Evolutionary conservation across 139 green algal genomes (phyloP), one percentile per base, ranked within the genome.

Genomic region (Chlamydomonas urium): DNA sequence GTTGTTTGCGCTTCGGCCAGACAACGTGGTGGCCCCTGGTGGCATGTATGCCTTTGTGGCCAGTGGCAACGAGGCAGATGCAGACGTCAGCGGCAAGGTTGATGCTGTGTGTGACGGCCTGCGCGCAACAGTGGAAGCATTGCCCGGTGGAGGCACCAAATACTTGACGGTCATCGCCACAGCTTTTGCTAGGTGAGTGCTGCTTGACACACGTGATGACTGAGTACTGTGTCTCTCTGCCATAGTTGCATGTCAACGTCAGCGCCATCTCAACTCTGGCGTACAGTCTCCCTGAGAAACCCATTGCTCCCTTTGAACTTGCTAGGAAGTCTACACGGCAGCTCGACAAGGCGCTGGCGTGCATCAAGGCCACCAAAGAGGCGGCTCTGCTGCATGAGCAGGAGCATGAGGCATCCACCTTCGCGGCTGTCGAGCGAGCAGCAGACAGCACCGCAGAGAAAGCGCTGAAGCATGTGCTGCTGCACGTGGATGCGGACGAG

Each of bases 391-490:
- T 69, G 29, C 29, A 26, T 62, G 23, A 62, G 19, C 53, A 62
- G 17, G n/a, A n/a, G n/a, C 42, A 50, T 8, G 42, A 8, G 42
- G 42, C 10, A 50, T 50, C 42, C 8, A 50, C 42, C n/a, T n/a
- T n/a, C n/a, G n/a, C 14, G 42, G 42, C 42, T 63, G 17, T 32
- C 53, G n/a, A 63, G 26, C n/a, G 19, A 21, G 26, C 53, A 31
- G 53, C 38, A 31, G 29, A 21, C 60, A 45, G 37, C 63, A 57
- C 31, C 10, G 87, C 90, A 0, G 94, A 95, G 57, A 83, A 80
- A 1, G 88, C 88, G 35, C 69, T 98, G 60, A 81, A 83, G 69
- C 87, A 96, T 56, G 79, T 99, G 61, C 81, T 97, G 81, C 87
- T 97, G 53, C 84, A 91, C 45, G 80, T 85, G 1, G 79, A 90